Conservation (phyloP, 768 basidiomycete genomes). For the Lanmaoa rubissima region DNA sequence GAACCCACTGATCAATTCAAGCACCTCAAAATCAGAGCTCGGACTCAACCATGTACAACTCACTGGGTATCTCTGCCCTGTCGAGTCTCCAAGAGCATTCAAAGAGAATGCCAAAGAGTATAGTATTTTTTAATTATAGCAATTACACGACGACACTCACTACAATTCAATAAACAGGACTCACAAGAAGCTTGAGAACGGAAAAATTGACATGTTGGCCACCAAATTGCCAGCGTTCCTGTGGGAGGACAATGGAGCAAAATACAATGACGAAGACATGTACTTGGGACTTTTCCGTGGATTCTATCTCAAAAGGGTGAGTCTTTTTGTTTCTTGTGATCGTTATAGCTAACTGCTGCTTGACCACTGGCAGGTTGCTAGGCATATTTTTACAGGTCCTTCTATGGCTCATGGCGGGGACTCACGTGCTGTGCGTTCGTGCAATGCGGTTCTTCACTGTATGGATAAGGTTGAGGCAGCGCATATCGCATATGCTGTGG, state of each 20-base stretch:
- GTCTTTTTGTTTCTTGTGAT: neutral
- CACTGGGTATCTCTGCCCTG: neutral
- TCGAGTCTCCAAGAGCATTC: neutral
- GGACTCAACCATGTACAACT: neutral
- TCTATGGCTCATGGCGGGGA: neutral
- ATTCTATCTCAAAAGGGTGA: neutral
- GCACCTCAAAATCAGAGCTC: neutral
- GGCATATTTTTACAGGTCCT: neutral
- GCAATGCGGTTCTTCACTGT: neutral
- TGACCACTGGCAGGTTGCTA: neutral
- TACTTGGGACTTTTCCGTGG: neutral
- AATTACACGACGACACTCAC: neutral
- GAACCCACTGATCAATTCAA: neutral
- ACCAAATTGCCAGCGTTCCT: no score
- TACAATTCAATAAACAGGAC: neutral
- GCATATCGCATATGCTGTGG: slow-evolving; percentile 1
- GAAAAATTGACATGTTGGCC: no score
- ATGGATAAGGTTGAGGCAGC: slow-evolving; percentile 1
- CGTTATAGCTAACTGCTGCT: neutral
- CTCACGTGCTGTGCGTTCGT: neutral
- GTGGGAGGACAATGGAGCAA: neutral
- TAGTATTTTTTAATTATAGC: neutral
- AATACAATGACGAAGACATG: neutral
- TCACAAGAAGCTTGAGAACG: no score
- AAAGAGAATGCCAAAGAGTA: neutral